Conservation (phyloP, 495 filamentous ascomycete species). For the Penicillium pancosmium region DNA sequence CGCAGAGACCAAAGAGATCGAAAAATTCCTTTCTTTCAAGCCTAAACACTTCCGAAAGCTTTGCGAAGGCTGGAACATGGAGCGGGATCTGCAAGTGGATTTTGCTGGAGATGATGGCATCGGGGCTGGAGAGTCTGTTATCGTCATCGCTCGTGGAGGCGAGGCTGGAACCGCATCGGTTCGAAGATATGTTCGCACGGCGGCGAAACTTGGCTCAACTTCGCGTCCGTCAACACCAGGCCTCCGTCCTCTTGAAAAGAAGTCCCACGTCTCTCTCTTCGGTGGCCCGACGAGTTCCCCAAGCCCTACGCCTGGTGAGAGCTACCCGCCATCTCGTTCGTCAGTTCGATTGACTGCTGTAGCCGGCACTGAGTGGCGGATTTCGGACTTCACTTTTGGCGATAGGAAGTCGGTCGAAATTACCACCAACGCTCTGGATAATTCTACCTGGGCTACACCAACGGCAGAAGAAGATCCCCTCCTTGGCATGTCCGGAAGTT, state of each 20-base stretch:
- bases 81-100: slow-evolving; percentile 80
- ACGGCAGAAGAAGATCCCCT: slow-evolving; percentile 78
- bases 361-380: slow-evolving; percentile 57
- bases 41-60: slow-evolving; percentile 77
- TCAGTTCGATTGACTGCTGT: slow-evolving; percentile 29
- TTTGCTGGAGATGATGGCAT: slow-evolving; percentile 79
- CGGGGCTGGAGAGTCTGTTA: slow-evolving; percentile 71
- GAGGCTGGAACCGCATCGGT: slow-evolving; percentile 53
- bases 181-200: slow-evolving; percentile 50
- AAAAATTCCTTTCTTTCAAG: slow-evolving; percentile 71
- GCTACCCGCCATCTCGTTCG: slow-evolving; percentile 32
- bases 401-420: slow-evolving; percentile 58
- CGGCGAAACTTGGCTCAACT: slow-evolving; percentile 10
- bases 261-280: slow-evolving; percentile 35
- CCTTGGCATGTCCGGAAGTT: slow-evolving; percentile 56
- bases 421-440: slow-evolving; percentile 74
- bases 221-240: slow-evolving; percentile 16
- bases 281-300: slow-evolving; percentile 31
- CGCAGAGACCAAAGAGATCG: slow-evolving; percentile 79
- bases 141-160: slow-evolving; percentile 74
- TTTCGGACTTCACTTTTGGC: slow-evolving; percentile 59
- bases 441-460: slow-evolving; percentile 69
- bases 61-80: slow-evolving; percentile 93
- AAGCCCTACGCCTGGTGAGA: slow-evolving; percentile 10
- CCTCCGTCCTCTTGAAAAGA: neutral